Evolutionary conservation across 2,329 filamentous ascomycete species (phyloP).

Genomic region (Cadophora malorum): DNA sequence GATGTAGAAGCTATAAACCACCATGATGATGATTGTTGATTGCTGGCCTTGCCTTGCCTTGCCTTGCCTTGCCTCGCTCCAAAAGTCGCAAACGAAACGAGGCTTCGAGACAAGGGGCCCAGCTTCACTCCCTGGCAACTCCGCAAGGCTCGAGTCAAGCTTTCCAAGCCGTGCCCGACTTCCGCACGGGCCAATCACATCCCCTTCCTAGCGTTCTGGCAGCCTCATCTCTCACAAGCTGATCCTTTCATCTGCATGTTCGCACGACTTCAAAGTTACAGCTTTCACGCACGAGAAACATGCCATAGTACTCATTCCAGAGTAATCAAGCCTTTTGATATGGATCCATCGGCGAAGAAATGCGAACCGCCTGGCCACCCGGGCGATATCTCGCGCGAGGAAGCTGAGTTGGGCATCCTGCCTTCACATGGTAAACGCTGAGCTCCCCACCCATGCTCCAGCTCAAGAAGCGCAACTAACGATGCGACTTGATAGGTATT

Average conservation of each 20-base stretch:
- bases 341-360: conserved; percentile 9
- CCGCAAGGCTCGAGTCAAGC: conserved; percentile 33
- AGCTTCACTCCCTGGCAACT: background rate
- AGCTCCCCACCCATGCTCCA: conserved; percentile 20
- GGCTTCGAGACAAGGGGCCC: background rate
- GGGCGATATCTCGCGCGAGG: conserved; percentile 38
- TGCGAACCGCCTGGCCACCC: conserved; percentile 32
- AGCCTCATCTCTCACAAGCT: conserved; percentile 25
- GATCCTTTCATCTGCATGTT: conserved; percentile 7
- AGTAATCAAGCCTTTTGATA: conserved; percentile 1
- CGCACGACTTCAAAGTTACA: background rate
- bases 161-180: conserved; percentile 24
- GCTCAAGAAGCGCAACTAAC: background rate
- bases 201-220: background rate
- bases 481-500: conserved; percentile 33
- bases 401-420: conserved; percentile 49
- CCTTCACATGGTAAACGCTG: conserved; percentile 53
- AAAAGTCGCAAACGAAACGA: conserved; percentile 17
- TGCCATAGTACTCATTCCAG: background rate
- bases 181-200: conserved; percentile 12
- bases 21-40: conserved; percentile 61
- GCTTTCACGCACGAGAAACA: conserved; percentile 15
- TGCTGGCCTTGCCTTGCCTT: conserved; percentile 2
- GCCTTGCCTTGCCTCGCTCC: conserved; percentile 18
- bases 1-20: conserved; percentile 97